phyloP scores from a whole-genome alignment of 495 filamentous ascomycete species.

The Cercophora newfieldiana region DNA sequence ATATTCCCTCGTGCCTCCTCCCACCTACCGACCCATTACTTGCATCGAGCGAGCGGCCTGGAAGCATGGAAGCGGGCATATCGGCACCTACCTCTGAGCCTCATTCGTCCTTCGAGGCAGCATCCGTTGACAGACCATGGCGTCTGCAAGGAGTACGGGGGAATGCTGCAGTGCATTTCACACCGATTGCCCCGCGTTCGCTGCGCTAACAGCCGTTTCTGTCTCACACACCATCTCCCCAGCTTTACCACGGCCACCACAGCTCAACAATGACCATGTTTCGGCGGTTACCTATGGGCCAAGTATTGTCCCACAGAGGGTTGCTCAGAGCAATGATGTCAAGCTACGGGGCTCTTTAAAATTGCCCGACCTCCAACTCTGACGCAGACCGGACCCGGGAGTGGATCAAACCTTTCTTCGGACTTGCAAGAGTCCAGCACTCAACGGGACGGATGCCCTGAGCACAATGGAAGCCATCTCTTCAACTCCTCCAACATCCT shows the following conservation, averaged over 20 bases:
- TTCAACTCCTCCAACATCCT: background rate
- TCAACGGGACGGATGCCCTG: too few relatives aligned
- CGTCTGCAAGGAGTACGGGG: background rate
- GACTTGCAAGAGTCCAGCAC: too few relatives aligned
- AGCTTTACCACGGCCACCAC: background rate
- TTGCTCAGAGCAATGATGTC: background rate
- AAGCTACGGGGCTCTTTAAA: background rate
- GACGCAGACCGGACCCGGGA: background rate
- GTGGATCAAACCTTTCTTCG: background rate
- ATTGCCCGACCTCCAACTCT: background rate
- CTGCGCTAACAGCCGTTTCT: background rate
- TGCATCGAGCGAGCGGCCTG: background rate
- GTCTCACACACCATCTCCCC: background rate
- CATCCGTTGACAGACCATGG: background rate
- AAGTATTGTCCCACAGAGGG: background rate
- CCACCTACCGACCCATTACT: background rate
- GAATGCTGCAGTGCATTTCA: background rate
- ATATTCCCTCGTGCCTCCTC: background rate
- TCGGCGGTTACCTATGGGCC: background rate
- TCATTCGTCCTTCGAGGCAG: background rate
- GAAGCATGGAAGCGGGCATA: background rate
- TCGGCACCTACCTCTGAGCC: background rate
- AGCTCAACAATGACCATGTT: background rate
- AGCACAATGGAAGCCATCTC: too few relatives aligned
- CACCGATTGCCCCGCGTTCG: background rate